These are phyloP conservation scores for Zymoseptoria tritici DNA, from an alignment of 2,329 filamentous ascomycete genomes.

Conservation along the genomic window DNA sequence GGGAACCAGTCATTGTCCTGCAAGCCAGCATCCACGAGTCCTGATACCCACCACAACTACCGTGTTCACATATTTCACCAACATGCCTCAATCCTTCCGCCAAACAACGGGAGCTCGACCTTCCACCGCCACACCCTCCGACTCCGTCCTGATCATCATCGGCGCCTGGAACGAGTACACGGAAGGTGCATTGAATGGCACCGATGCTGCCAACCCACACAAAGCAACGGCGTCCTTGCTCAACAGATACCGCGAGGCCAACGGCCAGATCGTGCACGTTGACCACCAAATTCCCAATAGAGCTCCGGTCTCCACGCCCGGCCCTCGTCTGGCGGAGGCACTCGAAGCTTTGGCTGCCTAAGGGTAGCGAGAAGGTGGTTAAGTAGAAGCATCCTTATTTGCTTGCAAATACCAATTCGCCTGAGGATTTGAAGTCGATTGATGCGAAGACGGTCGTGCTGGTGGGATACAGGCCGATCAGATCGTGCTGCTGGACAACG, in stretches of 20 bases:
- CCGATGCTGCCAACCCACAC: constrained; percentile 47
- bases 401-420: constrained; percentile 54
- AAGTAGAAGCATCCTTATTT: constrained; percentile 52
- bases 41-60: too few species aligned
- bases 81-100: constrained; percentile 39
- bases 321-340: constrained; percentile 52
- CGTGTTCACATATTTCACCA: neutral
- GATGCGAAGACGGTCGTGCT: constrained; percentile 49
- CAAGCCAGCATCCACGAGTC: too few species aligned
- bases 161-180: constrained; percentile 66
- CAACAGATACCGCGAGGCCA: constrained; percentile 49
- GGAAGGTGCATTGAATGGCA: constrained; percentile 49
- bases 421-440: constrained; percentile 46
- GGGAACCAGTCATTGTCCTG: too few species aligned
- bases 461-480: constrained; percentile 42
- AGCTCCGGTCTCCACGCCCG: constrained; percentile 55
- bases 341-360: constrained; percentile 53
- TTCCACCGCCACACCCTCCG: constrained; percentile 49
- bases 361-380: constrained; percentile 50
- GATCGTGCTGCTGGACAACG: too few species aligned
- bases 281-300: constrained; percentile 52
- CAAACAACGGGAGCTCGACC: constrained; percentile 47
- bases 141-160: constrained; percentile 59
- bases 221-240: constrained; percentile 52
- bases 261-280: constrained; percentile 54